Conservation (phyloP, 306 rosid species). For the Casuarina glauca region DNA sequence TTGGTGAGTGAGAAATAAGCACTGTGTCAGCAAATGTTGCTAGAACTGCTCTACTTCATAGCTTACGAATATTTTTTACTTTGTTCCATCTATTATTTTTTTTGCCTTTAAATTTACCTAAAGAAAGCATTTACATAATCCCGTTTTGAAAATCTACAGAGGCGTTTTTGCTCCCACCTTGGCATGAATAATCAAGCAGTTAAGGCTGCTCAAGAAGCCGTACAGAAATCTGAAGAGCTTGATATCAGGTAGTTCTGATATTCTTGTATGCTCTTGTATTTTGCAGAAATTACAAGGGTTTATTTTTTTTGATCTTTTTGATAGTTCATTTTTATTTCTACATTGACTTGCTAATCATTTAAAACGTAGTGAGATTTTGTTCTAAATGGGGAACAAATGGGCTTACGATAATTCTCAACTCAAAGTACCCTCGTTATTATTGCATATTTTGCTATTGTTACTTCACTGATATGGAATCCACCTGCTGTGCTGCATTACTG, state of each 20-base stretch:
- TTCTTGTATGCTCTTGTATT: slow-evolving; percentile 13
- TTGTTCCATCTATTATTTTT: background rate
- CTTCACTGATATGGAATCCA: background rate
- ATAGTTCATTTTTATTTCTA: background rate
- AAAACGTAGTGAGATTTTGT: background rate
- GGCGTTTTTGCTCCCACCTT: slow-evolving; percentile 96
- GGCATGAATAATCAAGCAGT: slow-evolving; percentile 96
- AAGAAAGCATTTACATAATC: slow-evolving; percentile 8
- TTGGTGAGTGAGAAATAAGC: background rate
- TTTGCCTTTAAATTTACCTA: background rate
- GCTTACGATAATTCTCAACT: background rate
- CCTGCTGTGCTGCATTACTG: background rate
- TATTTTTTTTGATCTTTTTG: slow-evolving; percentile 5
- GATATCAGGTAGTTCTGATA: slow-evolving; percentile 66
- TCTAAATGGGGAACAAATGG: background rate
- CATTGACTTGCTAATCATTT: background rate
- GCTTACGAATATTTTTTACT: background rate
- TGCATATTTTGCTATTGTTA: background rate
- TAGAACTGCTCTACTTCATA: background rate
- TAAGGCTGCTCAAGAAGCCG: slow-evolving; percentile 98
- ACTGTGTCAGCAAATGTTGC: background rate
- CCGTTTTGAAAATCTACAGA: slow-evolving; percentile 42
- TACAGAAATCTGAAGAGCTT: slow-evolving; percentile 84
- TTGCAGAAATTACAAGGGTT: background rate
- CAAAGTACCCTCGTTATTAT: background rate